These are phyloP conservation scores for Amanita polypyramis DNA, from an alignment of 768 basidiomycete genomes.

Conservation along the genomic window DNA sequence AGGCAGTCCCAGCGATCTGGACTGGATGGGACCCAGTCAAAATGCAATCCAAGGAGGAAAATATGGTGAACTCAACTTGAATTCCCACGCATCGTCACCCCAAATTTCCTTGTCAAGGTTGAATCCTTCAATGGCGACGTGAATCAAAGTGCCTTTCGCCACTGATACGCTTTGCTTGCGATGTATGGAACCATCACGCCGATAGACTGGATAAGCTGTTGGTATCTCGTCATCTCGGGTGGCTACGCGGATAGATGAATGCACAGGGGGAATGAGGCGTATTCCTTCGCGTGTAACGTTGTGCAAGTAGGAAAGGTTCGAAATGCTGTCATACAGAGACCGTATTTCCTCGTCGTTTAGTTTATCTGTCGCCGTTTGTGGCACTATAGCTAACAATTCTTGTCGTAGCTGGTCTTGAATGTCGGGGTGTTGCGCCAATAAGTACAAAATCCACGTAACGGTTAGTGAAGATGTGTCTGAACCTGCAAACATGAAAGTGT, in stretches of 20 bases:
- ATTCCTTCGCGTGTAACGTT: slow-evolving; percentile 69
- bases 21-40: slow-evolving; percentile 24
- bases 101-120: slow-evolving; percentile 71
- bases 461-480: slow-evolving; percentile 81
- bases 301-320: slow-evolving; percentile 60
- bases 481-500: slow-evolving; percentile 86
- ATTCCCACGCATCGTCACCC: slow-evolving; percentile 77
- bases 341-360: slow-evolving; percentile 57
- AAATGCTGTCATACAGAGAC: slow-evolving; percentile 43
- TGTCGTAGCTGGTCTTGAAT: slow-evolving; percentile 62
- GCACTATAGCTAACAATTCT: slow-evolving; percentile 45
- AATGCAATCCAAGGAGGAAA: background rate
- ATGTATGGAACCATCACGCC: slow-evolving; percentile 33
- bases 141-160: slow-evolving; percentile 62
- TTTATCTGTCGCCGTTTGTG: slow-evolving; percentile 25
- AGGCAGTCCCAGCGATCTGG: slow-evolving; percentile 77
- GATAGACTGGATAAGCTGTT: slow-evolving; percentile 49
- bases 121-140: slow-evolving; percentile 72
- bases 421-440: slow-evolving; percentile 57
- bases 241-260: slow-evolving; percentile 73
- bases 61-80: slow-evolving; percentile 40
- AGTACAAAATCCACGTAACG: slow-evolving; percentile 75
- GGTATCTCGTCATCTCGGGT: slow-evolving; percentile 73
- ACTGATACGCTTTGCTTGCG: slow-evolving; percentile 35
- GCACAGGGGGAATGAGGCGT: slow-evolving; percentile 72